Percentiles rank a stretch among this genome's conserved stretches.
phyloP scores from a whole-genome alignment of 2,329 filamentous ascomycete genomes.

The Alternaria sp. region DNA sequence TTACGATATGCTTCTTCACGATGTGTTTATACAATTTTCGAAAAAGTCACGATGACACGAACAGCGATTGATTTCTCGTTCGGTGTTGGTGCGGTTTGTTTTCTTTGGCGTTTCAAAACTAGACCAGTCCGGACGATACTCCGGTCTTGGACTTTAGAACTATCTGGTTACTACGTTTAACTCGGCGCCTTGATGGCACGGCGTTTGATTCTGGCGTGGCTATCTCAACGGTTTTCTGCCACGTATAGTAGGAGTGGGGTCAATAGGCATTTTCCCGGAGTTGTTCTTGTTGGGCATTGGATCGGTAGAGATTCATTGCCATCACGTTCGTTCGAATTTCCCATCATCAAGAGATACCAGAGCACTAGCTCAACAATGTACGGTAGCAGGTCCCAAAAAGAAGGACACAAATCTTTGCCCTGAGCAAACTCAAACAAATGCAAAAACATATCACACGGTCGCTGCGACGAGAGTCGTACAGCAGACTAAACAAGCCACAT shows the following conservation, averaged over 20 bases:
- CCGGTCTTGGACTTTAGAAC: constrained; percentile 29
- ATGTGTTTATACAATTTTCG: constrained; percentile 41
- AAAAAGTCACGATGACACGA: constrained; percentile 50
- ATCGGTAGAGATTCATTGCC: constrained; percentile 20
- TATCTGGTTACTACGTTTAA: constrained; percentile 38
- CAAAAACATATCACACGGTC: constrained; percentile 18
- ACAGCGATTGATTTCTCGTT: constrained; percentile 32
- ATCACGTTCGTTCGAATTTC: constrained; percentile 36
- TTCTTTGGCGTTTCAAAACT: constrained; percentile 40
- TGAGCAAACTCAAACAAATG: constrained; percentile 18
- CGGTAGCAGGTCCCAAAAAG: constrained; percentile 34
- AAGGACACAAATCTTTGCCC: constrained; percentile 22
- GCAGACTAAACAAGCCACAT: constrained; percentile 7
- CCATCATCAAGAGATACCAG: constrained; percentile 46
- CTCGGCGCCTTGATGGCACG: constrained; percentile 44
- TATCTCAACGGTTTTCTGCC: constrained; percentile 16
- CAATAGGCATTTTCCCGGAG: constrained; percentile 31
- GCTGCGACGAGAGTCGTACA: constrained; percentile 14
- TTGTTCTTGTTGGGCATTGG: constrained; percentile 19
- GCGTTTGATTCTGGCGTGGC: constrained; percentile 24
- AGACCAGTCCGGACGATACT: constrained; percentile 30
- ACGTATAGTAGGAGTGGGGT: constrained; percentile 16
- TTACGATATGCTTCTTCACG: constrained; percentile 37
- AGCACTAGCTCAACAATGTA: constrained; percentile 44
- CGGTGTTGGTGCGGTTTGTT: constrained; percentile 36